Evolutionary conservation across 1,139 yeast genomes (phyloP), one percentile per base, ranked within the genome.

Genomic region (Hyphopichia wangnamkhiaoensis): DNA sequence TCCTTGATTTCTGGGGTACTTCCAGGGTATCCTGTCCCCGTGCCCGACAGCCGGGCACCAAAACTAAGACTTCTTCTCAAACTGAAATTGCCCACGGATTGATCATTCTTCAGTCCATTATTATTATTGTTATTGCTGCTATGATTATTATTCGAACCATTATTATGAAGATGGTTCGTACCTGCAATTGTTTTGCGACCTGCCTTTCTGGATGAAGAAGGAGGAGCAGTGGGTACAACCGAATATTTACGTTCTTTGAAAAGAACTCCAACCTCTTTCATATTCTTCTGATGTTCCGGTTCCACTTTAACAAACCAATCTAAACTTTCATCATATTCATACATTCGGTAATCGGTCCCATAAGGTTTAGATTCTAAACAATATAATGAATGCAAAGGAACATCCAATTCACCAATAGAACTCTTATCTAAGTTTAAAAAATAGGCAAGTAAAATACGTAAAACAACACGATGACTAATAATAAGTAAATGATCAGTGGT

Each of bases 281-380:
- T 63, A 50, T 77, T 78, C 60, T 74, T 76, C 50, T 82, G 69
- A 44, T 77, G 81, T 29, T 82, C 83, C 10, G 88, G 83, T 39
- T 84, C 80, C 5, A 88, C 84, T 50, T 84, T 79, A 39, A 71
- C 77, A 63, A 91, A 91, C 84, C 89, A 82, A 60, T 90, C 93
- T 23, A 76, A 63, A 6, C 67, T 68, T 50, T 89, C 97, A 52
- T 87, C 85, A 61, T 85, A 91, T 58, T 89, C 95, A 61, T 84
- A 91, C 63, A 90, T 73, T 15, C 88, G 77, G 85, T 95, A 91
- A 45, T 88, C 93, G 2, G 94, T 95, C 4, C 98, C 98, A 60
- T 89, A 91, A 0, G 98, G 97, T 56, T 87, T 88, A 41, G 93
- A 90, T 56, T 91, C 98, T 44, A 91, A 74, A 47, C 93, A 81